Evolutionary conservation across 2,329 filamentous ascomycete genomes (phyloP).

Genomic region (Whalleya microplaca): DNA sequence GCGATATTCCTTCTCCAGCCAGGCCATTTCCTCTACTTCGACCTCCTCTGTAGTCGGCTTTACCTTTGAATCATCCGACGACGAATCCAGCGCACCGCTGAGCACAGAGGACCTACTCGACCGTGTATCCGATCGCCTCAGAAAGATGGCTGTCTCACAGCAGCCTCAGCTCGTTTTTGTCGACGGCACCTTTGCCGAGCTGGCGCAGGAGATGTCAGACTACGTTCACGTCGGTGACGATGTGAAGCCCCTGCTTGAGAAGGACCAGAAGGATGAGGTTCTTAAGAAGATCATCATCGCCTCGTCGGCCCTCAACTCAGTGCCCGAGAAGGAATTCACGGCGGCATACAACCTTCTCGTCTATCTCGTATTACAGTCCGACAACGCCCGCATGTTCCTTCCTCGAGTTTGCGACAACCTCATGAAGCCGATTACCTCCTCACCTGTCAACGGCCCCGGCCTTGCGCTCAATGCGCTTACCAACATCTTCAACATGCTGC

Average conservation of each 20-base stretch:
- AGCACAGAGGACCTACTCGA: background rate
- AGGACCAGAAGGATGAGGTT: slow-evolving; percentile 81
- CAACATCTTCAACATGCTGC: slow-evolving; percentile 94
- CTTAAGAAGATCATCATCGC: slow-evolving; percentile 88
- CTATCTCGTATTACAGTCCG: slow-evolving; percentile 86
- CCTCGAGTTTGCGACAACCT: slow-evolving; percentile 89
- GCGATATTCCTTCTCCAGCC: background rate
- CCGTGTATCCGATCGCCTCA: background rate
- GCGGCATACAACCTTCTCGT: slow-evolving; percentile 96
- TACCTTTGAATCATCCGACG: background rate
- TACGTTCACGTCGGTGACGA: slow-evolving; percentile 87
- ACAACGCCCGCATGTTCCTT: slow-evolving; percentile 83
- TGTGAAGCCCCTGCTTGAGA: slow-evolving; percentile 72
- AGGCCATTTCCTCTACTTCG: background rate
- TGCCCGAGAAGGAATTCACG: slow-evolving; percentile 95
- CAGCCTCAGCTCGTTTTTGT: slow-evolving; percentile 71
- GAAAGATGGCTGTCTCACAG: slow-evolving; percentile 38
- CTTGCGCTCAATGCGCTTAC: slow-evolving; percentile 89
- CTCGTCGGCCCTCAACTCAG: slow-evolving; percentile 75
- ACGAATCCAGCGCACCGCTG: background rate
- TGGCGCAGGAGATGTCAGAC: slow-evolving; percentile 91
- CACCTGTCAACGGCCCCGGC: slow-evolving; percentile 80
- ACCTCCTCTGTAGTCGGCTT: background rate
- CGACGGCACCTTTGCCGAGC: slow-evolving; percentile 92
- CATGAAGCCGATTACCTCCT: slow-evolving; percentile 81